These are phyloP conservation scores for Phytophthora melonis DNA, from an alignment of 352 stramenopile species.

Conservation along the genomic window DNA sequence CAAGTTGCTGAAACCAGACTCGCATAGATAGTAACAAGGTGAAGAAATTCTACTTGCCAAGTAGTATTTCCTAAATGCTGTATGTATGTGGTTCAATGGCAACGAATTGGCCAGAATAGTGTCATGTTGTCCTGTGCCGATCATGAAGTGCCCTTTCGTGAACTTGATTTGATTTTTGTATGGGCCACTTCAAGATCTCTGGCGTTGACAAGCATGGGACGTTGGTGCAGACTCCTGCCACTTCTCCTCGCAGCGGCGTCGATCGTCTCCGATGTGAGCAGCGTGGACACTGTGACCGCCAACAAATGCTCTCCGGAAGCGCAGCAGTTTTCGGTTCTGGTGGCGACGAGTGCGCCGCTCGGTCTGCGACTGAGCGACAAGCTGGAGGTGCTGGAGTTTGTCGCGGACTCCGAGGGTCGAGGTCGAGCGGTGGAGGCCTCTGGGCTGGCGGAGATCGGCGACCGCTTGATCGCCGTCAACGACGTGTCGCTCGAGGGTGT, in stretches of 20 bases:
- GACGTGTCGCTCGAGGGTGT: conserved; percentile 47
- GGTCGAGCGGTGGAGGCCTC: conserved; percentile 67
- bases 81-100: neutral
- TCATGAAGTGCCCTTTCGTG: conserved; percentile 8
- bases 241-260: conserved; percentile 18
- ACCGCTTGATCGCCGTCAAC: conserved; percentile 69
- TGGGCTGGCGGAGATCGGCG: conserved; percentile 73
- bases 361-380: conserved; percentile 69
- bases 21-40: neutral
- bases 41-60: neutral
- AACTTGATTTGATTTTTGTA: neutral
- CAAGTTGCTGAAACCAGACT: conserved; percentile 12
- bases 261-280: conserved; percentile 5
- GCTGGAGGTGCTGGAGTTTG: conserved; percentile 73
- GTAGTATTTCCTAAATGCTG: neutral
- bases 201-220: neutral
- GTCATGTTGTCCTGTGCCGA: neutral
- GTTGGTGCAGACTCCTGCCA: neutral
- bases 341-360: conserved; percentile 53
- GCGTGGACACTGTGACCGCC: conserved; percentile 1
- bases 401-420: conserved; percentile 61
- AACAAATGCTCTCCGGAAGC: conserved; percentile 23
- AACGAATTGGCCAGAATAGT: neutral
- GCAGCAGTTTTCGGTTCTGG: conserved; percentile 60
- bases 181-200: conserved; percentile 18